These are phyloP conservation scores for Fulvia fulva DNA, from an alignment of 2,329 filamentous ascomycete genomes.

Conservation along the genomic window DNA sequence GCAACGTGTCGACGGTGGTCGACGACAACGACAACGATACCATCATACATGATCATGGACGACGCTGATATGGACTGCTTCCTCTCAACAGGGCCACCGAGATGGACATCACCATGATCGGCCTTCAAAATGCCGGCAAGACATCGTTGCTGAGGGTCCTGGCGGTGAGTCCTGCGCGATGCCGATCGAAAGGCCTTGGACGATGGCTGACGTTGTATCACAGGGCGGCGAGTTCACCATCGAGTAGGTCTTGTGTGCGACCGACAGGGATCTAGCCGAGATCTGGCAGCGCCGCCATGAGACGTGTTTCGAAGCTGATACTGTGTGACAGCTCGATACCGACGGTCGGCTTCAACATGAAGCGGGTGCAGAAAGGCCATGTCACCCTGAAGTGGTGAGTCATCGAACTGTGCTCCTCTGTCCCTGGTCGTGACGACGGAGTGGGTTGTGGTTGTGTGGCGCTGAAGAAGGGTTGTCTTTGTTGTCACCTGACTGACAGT, in stretches of 20 bases:
- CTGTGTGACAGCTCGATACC: slow-evolving; percentile 76
- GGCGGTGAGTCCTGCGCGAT: slow-evolving; percentile 64
- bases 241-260: slow-evolving; percentile 64
- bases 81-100: slow-evolving; percentile 74
- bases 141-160: slow-evolving; percentile 90
- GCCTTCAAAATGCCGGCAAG: slow-evolving; percentile 96
- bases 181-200: slow-evolving; percentile 9
- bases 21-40: not conserved
- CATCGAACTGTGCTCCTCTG: not conserved
- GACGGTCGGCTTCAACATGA: slow-evolving; percentile 98
- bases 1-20: not conserved
- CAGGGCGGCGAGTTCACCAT: slow-evolving; percentile 98
- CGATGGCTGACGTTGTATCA: slow-evolving; percentile 36
- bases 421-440: not conserved
- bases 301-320: slow-evolving; percentile 29
- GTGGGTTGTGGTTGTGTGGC: not conserved
- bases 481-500: slow-evolving; percentile 26
- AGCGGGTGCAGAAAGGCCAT: slow-evolving; percentile 94
- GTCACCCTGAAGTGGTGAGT: slow-evolving; percentile 89
- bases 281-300: slow-evolving; percentile 12
- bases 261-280: slow-evolving; percentile 19
- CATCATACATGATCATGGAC: slow-evolving; percentile 15
- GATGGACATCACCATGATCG: slow-evolving; percentile 99
- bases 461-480: not conserved
- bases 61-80: slow-evolving; percentile 21